A percentile compares a stretch with the other conserved stretches of the same genome.
Conservation (phyloP, 163 green algal genomes). For the Chlamydomonas reinhardtii region DNA sequence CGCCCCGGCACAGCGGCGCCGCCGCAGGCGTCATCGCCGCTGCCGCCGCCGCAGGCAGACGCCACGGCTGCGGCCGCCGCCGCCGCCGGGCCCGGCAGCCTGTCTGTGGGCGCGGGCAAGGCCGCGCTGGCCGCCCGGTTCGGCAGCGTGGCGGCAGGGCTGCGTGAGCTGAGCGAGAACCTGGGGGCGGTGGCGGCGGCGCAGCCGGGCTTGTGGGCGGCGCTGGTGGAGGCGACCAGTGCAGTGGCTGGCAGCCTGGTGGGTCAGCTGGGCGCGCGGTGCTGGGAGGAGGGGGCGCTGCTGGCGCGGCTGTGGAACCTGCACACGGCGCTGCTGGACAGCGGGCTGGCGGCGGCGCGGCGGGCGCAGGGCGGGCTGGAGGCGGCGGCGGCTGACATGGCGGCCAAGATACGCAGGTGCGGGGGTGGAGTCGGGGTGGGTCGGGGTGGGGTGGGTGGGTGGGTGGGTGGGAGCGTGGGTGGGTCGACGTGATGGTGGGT, state of each 20-base stretch:
- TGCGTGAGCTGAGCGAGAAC: constrained; percentile 33
- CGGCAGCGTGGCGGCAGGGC: constrained; percentile 24
- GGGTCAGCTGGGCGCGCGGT: constrained; percentile 36
- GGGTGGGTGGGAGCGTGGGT: no score
- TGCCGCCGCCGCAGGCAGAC: neutral
- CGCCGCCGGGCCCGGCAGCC: neutral
- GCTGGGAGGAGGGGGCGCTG: constrained; percentile 60
- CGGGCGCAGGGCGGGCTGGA: constrained; percentile 1
- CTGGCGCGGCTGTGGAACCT: constrained; percentile 63
- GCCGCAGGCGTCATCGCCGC: no score
- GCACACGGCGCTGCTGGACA: constrained; percentile 55
- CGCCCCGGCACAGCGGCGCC: no score
- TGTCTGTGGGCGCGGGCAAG: constrained; percentile 21
- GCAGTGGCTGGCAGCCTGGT: constrained; percentile 31
- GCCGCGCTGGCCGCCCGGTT: constrained; percentile 47
- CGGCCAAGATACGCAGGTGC: constrained; percentile 48
- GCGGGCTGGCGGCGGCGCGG: constrained; percentile 27
- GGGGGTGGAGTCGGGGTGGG: neutral
- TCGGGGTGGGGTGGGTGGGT: no score
- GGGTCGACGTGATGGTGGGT: neutral
- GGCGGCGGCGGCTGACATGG: neutral
- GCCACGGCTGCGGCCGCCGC: neutral
- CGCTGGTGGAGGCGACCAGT: constrained; percentile 33
- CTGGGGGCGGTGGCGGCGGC: constrained; percentile 11
- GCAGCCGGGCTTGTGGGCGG: constrained; percentile 35